Percentiles rank a stretch among this genome's conserved stretches.
Evolutionary conservation across 371 early-diverging fungal species (phyloP).

Genomic region (Synchytrium microbalum): DNA sequence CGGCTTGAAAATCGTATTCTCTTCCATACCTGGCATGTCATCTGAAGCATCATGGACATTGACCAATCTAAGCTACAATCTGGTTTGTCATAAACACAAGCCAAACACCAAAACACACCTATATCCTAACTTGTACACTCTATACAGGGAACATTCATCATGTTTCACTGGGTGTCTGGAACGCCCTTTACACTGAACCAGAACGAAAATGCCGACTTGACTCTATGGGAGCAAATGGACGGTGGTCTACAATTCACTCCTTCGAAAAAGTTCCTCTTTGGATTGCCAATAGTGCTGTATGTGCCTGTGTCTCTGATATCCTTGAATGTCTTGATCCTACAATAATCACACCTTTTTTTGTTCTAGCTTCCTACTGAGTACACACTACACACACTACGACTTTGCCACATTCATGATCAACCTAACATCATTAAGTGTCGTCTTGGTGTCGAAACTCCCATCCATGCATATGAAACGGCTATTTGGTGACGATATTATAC

Average conservation of each 20-base stretch:
- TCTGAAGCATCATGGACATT: conserved; percentile 92
- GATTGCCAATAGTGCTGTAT: conserved; percentile 88
- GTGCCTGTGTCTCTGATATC: conserved; percentile 17
- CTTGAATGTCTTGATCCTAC: background rate
- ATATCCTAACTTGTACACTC: background rate
- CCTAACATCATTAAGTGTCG: conserved; percentile 67
- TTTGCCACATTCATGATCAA: conserved; percentile 78
- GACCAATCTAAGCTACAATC: conserved; percentile 83
- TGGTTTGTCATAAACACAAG: conserved; percentile 46
- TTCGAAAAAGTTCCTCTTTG: conserved; percentile 89
- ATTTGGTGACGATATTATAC: conserved; percentile 81
- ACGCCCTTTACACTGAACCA: conserved; percentile 91
- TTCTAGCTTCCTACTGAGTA: conserved; percentile 81
- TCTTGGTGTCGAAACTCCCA: conserved; percentile 88
- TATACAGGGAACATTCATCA: conserved; percentile 80
- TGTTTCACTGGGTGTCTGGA: conserved; percentile 94
- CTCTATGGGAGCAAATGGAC: conserved; percentile 98
- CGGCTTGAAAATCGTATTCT: conserved; percentile 70
- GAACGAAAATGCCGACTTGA: conserved; percentile 88
- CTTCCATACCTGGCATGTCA: conserved; percentile 81
- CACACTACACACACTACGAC: conserved; percentile 93
- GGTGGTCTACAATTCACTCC: conserved; percentile 95
- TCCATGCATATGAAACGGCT: conserved; percentile 90
- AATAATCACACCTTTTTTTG: background rate
- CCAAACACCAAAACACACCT: background rate